A percentile compares a stretch with the other conserved stretches of the same genome.
These are phyloP conservation scores for Pyrenochaeta sp. DNA, from an alignment of 2,329 filamentous ascomycete species.

Conservation along the genomic window DNA sequence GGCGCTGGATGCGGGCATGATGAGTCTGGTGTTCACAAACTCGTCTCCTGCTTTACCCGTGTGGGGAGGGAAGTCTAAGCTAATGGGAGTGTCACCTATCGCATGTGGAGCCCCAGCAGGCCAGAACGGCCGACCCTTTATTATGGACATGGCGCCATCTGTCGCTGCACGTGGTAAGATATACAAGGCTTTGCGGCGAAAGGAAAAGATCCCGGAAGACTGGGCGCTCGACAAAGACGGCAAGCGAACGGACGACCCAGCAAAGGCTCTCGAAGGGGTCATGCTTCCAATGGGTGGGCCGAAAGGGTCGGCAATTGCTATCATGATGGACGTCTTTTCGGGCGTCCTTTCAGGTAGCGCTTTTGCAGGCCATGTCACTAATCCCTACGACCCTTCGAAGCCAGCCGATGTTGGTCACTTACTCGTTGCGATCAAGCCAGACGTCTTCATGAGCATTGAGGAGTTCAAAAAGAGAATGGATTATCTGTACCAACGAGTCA, in stretches of 20 bases:
- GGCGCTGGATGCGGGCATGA: constrained; percentile 72
- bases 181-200: constrained; percentile 72
- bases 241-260: constrained; percentile 74
- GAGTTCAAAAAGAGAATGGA: constrained; percentile 73
- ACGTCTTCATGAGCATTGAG: constrained; percentile 75
- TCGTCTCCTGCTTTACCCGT: constrained; percentile 74
- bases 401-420: constrained; percentile 79
- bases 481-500: constrained; percentile 64
- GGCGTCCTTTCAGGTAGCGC: constrained; percentile 79
- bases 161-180: constrained; percentile 77
- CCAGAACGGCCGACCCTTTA: constrained; percentile 66
- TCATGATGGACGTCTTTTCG: constrained; percentile 93
- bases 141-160: constrained; percentile 77
- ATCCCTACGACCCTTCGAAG: constrained; percentile 76
- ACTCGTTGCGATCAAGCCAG: constrained; percentile 70
- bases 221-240: constrained; percentile 82
- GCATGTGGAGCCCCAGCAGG: constrained; percentile 78
- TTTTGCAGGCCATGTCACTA: constrained; percentile 79
- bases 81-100: constrained; percentile 78
- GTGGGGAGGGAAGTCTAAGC: constrained; percentile 72
- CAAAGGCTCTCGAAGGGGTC: constrained; percentile 70
- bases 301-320: constrained; percentile 77
- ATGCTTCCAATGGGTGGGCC: constrained; percentile 89
- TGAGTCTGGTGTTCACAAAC: constrained; percentile 70
- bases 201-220: constrained; percentile 73